These are phyloP conservation scores for Clausena lansium DNA, from an alignment of 345 rosid genomes.

Conservation along the genomic window DNA sequence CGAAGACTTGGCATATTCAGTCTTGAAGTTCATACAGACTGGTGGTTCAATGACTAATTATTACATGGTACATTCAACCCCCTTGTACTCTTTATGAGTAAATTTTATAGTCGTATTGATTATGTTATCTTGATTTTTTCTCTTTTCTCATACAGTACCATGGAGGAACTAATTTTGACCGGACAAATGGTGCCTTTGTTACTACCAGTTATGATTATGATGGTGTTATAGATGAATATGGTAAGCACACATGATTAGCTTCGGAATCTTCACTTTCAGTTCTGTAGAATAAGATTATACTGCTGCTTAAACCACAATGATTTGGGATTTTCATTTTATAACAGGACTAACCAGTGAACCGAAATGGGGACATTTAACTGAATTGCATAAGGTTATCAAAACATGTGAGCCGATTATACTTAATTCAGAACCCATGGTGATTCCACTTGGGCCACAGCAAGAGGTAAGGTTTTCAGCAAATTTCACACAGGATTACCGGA, in stretches of 20 bases:
- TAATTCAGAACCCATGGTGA: constrained; percentile 53
- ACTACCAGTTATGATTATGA: constrained; percentile 97
- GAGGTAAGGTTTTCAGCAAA: constrained; percentile 43
- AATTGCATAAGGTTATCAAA: constrained; percentile 81
- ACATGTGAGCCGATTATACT: constrained; percentile 75
- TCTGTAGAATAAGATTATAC: background rate
- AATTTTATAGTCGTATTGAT: background rate
- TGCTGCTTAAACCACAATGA: background rate
- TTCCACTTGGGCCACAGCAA: constrained; percentile 63
- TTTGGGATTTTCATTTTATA: background rate
- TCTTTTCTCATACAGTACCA: constrained; percentile 54
- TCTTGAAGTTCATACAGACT: constrained; percentile 72
- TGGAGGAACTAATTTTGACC: constrained; percentile 91
- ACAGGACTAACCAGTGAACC: constrained; percentile 73
- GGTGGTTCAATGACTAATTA: constrained; percentile 80
- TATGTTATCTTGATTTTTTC: constrained; percentile 1
- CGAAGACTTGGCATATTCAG: constrained; percentile 82
- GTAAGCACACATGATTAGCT: constrained; percentile 31
- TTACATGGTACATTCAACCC: constrained; percentile 60
- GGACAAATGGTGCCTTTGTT: constrained; percentile 95
- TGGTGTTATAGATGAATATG: constrained; percentile 95
- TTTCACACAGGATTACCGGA: background rate
- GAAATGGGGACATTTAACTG: constrained; percentile 88
- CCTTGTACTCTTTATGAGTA: background rate
- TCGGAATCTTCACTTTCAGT: background rate